These are phyloP conservation scores for Zoysia pacifica DNA, from an alignment of 176 grass and related monocot genomes.

Conservation along the genomic window DNA sequence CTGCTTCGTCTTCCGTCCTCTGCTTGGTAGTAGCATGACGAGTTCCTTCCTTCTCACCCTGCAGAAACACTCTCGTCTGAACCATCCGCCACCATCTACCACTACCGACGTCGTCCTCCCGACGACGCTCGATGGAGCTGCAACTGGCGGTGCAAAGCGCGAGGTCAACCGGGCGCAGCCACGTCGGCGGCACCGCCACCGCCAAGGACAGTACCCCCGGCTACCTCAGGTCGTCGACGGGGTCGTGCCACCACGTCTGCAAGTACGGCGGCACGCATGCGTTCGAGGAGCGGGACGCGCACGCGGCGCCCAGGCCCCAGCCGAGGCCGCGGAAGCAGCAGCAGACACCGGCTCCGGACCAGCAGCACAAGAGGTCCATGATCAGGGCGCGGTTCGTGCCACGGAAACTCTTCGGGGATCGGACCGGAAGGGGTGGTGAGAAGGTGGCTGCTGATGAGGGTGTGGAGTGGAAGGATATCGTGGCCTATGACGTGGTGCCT, in stretches of 20 bases:
- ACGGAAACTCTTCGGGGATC: slow-evolving; percentile 39
- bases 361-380: slow-evolving; percentile 16
- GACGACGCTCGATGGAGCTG: slow-evolving; percentile 16
- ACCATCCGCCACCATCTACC: too few relatives aligned
- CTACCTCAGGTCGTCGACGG: slow-evolving; percentile 58
- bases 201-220: slow-evolving; percentile 34
- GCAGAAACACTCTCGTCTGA: too few relatives aligned
- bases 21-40: too few relatives aligned
- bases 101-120: too few relatives aligned
- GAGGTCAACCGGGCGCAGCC: not conserved
- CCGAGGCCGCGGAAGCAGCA: slow-evolving; percentile 30
- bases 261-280: slow-evolving; percentile 57
- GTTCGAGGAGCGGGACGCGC: slow-evolving; percentile 35
- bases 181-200: not conserved
- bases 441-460: not conserved
- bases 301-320: not conserved
- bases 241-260: slow-evolving; percentile 71
- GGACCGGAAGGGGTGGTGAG: slow-evolving; percentile 6
- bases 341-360: not conserved
- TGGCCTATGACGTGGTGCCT: slow-evolving; percentile 38
- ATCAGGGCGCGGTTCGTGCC: slow-evolving; percentile 49
- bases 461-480: slow-evolving; percentile 69
- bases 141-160: not conserved
- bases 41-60: too few relatives aligned
- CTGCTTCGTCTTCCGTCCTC: too few relatives aligned